A percentile compares a stretch with the other conserved stretches of the same genome.
Evolutionary conservation across 2,329 filamentous ascomycete genomes (phyloP).

Genomic region (Diaporthe ilicicola): DNA sequence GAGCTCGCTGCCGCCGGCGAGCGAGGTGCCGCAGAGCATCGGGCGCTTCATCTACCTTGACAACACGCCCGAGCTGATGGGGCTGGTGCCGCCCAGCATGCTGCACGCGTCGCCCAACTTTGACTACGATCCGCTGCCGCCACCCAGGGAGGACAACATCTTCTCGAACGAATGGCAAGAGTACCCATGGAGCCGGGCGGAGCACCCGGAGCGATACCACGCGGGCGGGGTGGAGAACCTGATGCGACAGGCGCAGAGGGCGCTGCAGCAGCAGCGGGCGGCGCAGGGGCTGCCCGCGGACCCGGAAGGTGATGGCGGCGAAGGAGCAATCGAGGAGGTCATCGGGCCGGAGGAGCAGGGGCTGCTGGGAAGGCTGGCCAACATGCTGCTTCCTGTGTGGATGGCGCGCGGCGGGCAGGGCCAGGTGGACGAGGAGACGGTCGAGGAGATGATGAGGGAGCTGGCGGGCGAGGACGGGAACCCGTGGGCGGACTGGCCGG

Average conservation of each 20-base stretch:
- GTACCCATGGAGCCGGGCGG: conserved; percentile 49
- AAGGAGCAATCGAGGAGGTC: not conserved
- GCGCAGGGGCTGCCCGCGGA: not conserved
- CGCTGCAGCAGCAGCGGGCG: conserved; percentile 9
- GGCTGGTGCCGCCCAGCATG: conserved; percentile 71
- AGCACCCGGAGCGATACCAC: not conserved
- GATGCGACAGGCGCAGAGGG: conserved; percentile 1
- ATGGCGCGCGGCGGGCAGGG: not conserved
- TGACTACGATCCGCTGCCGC: conserved; percentile 85
- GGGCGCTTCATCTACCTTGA: conserved; percentile 83
- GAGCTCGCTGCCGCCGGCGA: conserved; percentile 46
- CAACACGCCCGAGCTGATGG: conserved; percentile 75
- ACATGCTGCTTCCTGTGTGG: conserved; percentile 25
- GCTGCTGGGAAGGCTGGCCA: conserved; percentile 4
- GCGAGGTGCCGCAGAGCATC: conserved; percentile 56
- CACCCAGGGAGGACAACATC: conserved; percentile 62
- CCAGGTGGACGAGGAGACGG: not conserved
- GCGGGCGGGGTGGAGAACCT: conserved; percentile 12
- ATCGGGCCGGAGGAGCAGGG: conserved; percentile 8
- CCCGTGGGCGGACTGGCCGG: not conserved
- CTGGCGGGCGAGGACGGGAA: not conserved
- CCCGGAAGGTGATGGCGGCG: not conserved
- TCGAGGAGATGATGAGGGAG: not conserved
- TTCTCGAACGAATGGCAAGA: conserved; percentile 55
- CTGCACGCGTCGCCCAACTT: conserved; percentile 73